These are phyloP conservation scores for Drechmeria coniospora DNA, from an alignment of 2,329 filamentous ascomycete genomes.

Conservation along the genomic window DNA sequence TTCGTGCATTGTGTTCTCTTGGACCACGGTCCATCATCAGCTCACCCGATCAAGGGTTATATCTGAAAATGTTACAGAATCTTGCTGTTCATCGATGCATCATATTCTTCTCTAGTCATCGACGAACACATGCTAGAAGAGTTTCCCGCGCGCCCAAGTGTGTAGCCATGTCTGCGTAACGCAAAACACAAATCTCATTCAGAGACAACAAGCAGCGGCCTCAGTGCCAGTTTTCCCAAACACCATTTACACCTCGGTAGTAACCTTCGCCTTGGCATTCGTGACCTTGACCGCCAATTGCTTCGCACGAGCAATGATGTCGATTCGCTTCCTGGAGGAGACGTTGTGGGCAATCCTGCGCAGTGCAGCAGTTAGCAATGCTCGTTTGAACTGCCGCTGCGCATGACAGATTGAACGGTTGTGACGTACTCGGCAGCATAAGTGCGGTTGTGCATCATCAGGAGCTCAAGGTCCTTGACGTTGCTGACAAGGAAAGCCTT, in stretches of 20 bases:
- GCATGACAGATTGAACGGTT: no score
- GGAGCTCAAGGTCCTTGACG: conserved; percentile 84
- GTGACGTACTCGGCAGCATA: conserved; percentile 88
- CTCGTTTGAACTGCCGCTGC: no score
- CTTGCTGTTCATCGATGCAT: conserved; percentile 2
- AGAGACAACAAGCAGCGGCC: conserved; percentile 5
- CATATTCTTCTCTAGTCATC: conserved; percentile 1
- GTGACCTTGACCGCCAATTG: conserved; percentile 99
- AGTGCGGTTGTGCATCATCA: conserved; percentile 99
- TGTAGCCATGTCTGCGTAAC: conserved; percentile 2
- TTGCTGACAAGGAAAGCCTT: conserved; percentile 99
- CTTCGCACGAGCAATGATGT: conserved; percentile 95
- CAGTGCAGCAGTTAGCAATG: not conserved
- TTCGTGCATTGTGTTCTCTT: no score
- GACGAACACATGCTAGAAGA: conserved; percentile 1
- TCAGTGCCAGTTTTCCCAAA: conserved; percentile 1
- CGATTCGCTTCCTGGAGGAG: conserved; percentile 95
- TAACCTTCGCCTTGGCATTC: conserved; percentile 97
- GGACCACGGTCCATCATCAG: no score
- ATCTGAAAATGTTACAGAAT: no score
- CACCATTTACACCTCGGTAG: conserved; percentile 63
- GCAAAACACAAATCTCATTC: conserved; percentile 3
- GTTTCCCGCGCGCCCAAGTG: conserved; percentile 1
- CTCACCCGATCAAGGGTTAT: no score
- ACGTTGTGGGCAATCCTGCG: conserved; percentile 90